Conservation (phyloP, 305 asterid species). For the Fraxinus ornus region DNA sequence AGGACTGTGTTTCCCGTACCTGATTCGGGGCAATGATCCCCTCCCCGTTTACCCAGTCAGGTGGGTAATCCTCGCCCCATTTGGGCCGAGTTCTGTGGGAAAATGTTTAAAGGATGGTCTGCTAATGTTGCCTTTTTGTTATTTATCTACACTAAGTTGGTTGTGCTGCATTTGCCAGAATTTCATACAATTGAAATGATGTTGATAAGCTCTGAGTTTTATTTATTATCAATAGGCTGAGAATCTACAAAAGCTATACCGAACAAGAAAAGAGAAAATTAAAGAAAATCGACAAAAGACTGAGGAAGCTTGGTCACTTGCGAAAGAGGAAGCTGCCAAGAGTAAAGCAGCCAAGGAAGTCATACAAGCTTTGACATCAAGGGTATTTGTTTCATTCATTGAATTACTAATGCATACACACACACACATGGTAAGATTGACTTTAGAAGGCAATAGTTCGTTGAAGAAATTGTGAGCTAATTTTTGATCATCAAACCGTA, state of each 20-base stretch:
- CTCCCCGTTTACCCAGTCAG: not conserved
- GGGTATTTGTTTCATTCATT: constrained; percentile 26
- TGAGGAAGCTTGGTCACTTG: constrained; percentile 46
- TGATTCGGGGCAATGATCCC: too few relatives aligned
- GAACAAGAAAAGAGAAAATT: constrained; percentile 41
- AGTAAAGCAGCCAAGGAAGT: constrained; percentile 50
- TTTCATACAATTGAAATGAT: not conserved
- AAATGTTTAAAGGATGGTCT: not conserved
- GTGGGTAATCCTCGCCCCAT: not conserved
- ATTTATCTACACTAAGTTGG: not conserved
- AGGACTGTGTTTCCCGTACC: too few relatives aligned
- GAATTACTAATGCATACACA: not conserved
- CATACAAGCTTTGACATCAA: constrained; percentile 42
- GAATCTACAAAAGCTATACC: constrained; percentile 37
- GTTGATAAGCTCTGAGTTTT: not conserved
- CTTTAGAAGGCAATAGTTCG: not conserved
- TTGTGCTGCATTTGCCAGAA: not conserved
- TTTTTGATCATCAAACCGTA: not conserved
- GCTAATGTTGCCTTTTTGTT: not conserved
- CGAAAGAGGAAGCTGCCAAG: constrained; percentile 51
- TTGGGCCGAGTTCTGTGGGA: not conserved
- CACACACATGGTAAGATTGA: not conserved
- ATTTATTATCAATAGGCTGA: constrained; percentile 27
- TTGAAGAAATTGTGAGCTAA: not conserved
- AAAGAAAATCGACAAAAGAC: constrained; percentile 34